Evolutionary conservation across 768 basidiomycete genomes (phyloP).

Genomic region (Tylopilus intermedius): DNA sequence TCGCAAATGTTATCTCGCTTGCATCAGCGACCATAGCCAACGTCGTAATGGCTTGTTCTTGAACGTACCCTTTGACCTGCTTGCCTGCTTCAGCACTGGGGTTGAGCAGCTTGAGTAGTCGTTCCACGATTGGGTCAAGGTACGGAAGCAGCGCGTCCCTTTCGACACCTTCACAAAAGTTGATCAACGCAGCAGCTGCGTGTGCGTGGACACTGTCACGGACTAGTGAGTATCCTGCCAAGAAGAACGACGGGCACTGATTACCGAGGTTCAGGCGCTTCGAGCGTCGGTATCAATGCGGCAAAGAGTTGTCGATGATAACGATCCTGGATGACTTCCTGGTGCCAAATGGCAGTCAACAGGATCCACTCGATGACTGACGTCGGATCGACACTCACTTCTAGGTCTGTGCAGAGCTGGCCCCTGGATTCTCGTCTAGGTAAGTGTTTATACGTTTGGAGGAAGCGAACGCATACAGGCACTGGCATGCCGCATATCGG

Average conservation of each 20-base stretch:
- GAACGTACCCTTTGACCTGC: slow-evolving; percentile 56
- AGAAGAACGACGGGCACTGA: slow-evolving; percentile 4
- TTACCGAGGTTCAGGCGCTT: slow-evolving; percentile 70
- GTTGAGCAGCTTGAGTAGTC: slow-evolving; percentile 52
- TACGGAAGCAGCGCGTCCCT: slow-evolving; percentile 69
- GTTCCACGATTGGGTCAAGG: slow-evolving; percentile 74
- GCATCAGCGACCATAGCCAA: slow-evolving; percentile 87
- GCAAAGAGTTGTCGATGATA: slow-evolving; percentile 67
- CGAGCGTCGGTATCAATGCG: slow-evolving; percentile 66
- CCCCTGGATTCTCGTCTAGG: slow-evolving; percentile 44
- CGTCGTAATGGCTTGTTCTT: slow-evolving; percentile 85
- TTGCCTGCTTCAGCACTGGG: slow-evolving; percentile 42
- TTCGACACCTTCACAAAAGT: slow-evolving; percentile 85
- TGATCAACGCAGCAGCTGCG: slow-evolving; percentile 82
- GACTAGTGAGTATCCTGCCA: slow-evolving; percentile 1
- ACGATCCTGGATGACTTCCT: slow-evolving; percentile 73
- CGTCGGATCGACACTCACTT: slow-evolving; percentile 40
- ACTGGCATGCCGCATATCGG: slow-evolving; percentile 78
- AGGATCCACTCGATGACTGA: not conserved
- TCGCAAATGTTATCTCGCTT: slow-evolving; percentile 71
- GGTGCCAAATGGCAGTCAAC: not conserved
- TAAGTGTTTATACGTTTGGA: not conserved
- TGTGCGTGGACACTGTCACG: slow-evolving; percentile 71
- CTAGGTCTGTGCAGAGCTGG: slow-evolving; percentile 84
- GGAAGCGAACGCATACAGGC: slow-evolving; percentile 49